A percentile compares a stretch with the other conserved stretches of the same genome.
Conservation (phyloP, 2,329 filamentous ascomycete genomes). For the Ceratocystis alfenasii region DNA sequence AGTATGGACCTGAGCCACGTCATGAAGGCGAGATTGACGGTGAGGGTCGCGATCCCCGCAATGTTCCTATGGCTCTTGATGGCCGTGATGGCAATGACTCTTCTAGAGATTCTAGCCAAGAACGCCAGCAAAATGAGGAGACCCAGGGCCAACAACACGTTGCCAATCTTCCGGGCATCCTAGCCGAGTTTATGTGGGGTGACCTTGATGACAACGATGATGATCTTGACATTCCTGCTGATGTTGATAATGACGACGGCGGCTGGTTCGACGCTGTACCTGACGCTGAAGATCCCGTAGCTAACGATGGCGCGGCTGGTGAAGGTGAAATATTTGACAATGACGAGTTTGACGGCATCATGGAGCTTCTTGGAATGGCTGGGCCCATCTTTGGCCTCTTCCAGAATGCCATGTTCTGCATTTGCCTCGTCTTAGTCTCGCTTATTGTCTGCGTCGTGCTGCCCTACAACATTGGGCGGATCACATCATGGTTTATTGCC, state of each 20-base stretch:
- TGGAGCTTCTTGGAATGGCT: conserved; percentile 94
- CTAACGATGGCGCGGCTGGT: conserved; percentile 30
- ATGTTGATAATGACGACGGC: conserved; percentile 37
- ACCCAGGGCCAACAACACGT: conserved; percentile 3
- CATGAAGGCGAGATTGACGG: conserved; percentile 20
- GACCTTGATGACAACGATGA: conserved; percentile 43
- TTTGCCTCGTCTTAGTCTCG: conserved; percentile 76
- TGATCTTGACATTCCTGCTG: conserved; percentile 37
- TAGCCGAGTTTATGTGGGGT: conserved; percentile 53
- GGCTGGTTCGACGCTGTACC: conserved; percentile 28
- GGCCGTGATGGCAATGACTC: neutral
- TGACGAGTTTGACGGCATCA: conserved; percentile 89
- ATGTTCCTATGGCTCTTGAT: neutral
- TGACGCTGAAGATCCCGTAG: conserved; percentile 18
- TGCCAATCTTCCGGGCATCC: conserved; percentile 23
- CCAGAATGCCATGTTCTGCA: conserved; percentile 91
- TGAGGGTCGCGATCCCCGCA: neutral
- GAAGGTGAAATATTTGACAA: conserved; percentile 49
- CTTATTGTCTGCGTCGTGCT: conserved; percentile 77
- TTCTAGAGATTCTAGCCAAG: neutral
- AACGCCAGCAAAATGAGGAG: neutral
- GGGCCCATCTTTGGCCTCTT: conserved; percentile 80
- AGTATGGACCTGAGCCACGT: conserved; percentile 18
- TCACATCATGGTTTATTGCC: conserved; percentile 66
- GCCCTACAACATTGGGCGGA: conserved; percentile 82